These are phyloP conservation scores for Aspergillus sp. DNA, from an alignment of 2,329 filamentous ascomycete species.

Conservation along the genomic window DNA sequence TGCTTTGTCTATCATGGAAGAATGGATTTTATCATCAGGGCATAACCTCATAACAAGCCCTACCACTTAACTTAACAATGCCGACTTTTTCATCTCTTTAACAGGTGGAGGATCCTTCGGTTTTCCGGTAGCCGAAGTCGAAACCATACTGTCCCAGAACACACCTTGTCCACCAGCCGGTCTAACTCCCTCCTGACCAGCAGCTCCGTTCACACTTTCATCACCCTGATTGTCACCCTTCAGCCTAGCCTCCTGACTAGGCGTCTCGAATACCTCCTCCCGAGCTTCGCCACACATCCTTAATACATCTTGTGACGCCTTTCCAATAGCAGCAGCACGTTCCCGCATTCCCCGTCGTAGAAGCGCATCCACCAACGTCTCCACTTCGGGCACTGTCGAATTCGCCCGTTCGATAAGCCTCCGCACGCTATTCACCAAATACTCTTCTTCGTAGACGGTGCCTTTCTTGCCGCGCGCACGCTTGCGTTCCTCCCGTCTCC, in stretches of 20 bases:
- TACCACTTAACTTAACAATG: conserved; percentile 24
- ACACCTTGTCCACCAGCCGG: conserved; percentile 25
- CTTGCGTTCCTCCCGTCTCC: conserved; percentile 86
- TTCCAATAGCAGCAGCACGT: conserved; percentile 68
- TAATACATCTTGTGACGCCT: conserved; percentile 64
- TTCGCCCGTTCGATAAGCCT: conserved; percentile 78
- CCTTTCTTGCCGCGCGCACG: conserved; percentile 90
- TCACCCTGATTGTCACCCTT: conserved; percentile 8
- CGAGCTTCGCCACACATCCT: conserved; percentile 60
- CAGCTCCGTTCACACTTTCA: conserved; percentile 10
- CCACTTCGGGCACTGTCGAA: conserved; percentile 61
- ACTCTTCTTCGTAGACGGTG: conserved; percentile 96
- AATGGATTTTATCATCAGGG: neutral
- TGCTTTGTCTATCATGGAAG: neutral
- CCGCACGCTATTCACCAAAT: conserved; percentile 79
- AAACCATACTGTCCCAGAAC: conserved; percentile 34
- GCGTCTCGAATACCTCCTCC: conserved; percentile 57
- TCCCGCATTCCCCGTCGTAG: conserved; percentile 79
- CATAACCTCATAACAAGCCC: neutral
- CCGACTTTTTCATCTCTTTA: conserved; percentile 38
- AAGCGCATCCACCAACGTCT: conserved; percentile 66
- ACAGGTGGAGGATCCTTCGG: conserved; percentile 44
- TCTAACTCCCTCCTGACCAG: conserved; percentile 13
- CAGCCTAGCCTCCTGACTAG: conserved; percentile 7
- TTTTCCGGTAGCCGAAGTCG: conserved; percentile 27